Base-by-base conservation (phyloP, 1,139 yeast species). In the Saccharomyces pastorianus region DNA sequence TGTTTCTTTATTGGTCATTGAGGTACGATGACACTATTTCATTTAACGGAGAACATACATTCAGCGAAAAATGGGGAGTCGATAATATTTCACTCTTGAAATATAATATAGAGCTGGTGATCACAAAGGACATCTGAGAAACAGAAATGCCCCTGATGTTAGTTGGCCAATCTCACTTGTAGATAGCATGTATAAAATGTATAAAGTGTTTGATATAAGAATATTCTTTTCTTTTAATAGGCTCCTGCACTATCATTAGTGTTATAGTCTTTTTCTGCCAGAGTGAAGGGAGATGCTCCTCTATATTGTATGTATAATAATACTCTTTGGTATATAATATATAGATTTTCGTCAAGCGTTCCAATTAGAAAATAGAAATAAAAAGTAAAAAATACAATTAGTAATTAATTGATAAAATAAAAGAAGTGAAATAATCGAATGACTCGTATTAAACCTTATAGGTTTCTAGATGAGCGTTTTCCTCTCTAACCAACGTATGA, bases 401-500 rank as follows among this genome's bases (percentile, higher is more conserved):
- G 23, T 20, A 38, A 38, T 38, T 38, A 38, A 38, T 38, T 11
- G 25, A 17, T 9, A 17, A 17, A 20, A 20, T 20, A 20, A 38
- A 38, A 38, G 44, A 38, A 38, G 44, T 38, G 44, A 38, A 38
- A 38, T 38, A 38, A 38, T 20, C 4, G 23, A 9, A 17, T 17
- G 11, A 8, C 11, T 38, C 26, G 44, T 38, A 3, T 38, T 11
- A 66, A n/a, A 63, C 66, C 58, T 76, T 75, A 59, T 75, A 76
- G 8, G 74, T 65, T 57, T 75, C 77, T 53, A 73, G 56, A 56
- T 74, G 78, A 9, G 78, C 78, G 47, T 77, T 73, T 49, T 76
- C 81, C 50, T 75, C 79, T n/a, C 70, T 70, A 7, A 80, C 81
- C 55, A 80, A 67, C 0, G 84, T 82, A 64, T 84, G 88, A 48